Percentiles rank a stretch among this genome's conserved stretches.
These are phyloP conservation scores for Trichophaea hybrida DNA, from an alignment of 2,329 filamentous ascomycete genomes.

Conservation along the genomic window DNA sequence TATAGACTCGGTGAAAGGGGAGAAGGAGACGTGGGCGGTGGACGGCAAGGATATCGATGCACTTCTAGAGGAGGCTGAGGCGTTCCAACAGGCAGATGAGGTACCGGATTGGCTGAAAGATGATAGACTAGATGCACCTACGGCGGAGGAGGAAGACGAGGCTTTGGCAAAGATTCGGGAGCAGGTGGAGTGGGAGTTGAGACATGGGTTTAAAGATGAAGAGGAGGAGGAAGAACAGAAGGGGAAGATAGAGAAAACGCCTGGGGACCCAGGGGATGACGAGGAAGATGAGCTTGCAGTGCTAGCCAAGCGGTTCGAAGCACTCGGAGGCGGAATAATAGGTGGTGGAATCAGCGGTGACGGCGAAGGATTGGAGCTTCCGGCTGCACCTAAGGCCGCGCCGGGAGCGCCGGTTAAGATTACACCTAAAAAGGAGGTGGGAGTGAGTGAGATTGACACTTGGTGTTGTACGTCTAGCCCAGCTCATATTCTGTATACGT, in stretches of 20 bases:
- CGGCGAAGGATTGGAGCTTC: slow-evolving; percentile 5
- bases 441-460: slow-evolving; percentile 12
- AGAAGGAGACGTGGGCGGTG: background rate
- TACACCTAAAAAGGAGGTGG: background rate
- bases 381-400: slow-evolving; percentile 6
- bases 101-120: slow-evolving; percentile 1
- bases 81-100: background rate
- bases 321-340: background rate
- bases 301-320: slow-evolving; percentile 11
- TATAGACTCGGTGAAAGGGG: background rate
- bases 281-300: slow-evolving; percentile 8
- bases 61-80: background rate
- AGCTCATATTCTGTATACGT: background rate
- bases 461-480: slow-evolving; percentile 15
- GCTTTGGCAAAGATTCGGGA: slow-evolving; percentile 15
- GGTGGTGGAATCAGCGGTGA: background rate
- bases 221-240: background rate
- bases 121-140: background rate
- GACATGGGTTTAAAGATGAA: slow-evolving; percentile 3
- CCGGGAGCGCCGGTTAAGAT: background rate
- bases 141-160: slow-evolving; percentile 8
- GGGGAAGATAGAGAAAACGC: background rate
- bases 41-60: background rate
- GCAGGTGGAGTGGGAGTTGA: slow-evolving; percentile 12
- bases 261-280: background rate